phyloP scores from a whole-genome alignment of 169 alveolate species.

The Pseudocohnilembus persalinus region DNA sequence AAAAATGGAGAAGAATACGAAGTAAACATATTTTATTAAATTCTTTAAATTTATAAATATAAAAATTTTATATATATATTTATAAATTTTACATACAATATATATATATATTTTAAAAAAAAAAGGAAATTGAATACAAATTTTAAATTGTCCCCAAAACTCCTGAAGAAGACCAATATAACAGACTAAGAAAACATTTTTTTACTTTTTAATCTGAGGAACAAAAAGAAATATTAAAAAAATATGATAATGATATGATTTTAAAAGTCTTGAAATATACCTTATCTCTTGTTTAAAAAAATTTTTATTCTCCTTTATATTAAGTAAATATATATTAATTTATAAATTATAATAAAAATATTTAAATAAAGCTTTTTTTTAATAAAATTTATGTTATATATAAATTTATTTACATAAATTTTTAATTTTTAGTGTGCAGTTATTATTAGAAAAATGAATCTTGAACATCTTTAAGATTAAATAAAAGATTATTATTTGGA shows the following conservation, averaged over 20 bases:
- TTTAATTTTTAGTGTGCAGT: no score
- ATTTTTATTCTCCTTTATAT: background rate
- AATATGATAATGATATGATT: background rate
- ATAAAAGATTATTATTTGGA: background rate
- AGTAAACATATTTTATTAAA: no score
- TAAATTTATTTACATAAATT: no score
- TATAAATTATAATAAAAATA: no score
- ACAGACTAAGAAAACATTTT: background rate
- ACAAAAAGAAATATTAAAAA: no score
- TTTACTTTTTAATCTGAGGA: background rate
- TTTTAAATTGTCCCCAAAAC: background rate
- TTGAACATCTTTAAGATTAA: background rate
- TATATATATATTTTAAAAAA: no score
- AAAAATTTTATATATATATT: no score
- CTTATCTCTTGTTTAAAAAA: background rate
- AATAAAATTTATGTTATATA: no score
- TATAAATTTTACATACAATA: background rate
- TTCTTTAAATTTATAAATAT: no score
- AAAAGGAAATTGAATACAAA: background rate
- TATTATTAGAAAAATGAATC: no score
- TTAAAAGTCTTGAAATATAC: background rate
- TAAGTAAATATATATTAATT: no score
- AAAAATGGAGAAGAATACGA: background rate
- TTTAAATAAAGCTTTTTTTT: no score
- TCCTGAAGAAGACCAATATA: background rate